A percentile compares a stretch with the other conserved stretches of the same genome.
These are phyloP conservation scores for Tremella fuciformis DNA, from an alignment of 768 basidiomycete species.

Conservation along the genomic window DNA sequence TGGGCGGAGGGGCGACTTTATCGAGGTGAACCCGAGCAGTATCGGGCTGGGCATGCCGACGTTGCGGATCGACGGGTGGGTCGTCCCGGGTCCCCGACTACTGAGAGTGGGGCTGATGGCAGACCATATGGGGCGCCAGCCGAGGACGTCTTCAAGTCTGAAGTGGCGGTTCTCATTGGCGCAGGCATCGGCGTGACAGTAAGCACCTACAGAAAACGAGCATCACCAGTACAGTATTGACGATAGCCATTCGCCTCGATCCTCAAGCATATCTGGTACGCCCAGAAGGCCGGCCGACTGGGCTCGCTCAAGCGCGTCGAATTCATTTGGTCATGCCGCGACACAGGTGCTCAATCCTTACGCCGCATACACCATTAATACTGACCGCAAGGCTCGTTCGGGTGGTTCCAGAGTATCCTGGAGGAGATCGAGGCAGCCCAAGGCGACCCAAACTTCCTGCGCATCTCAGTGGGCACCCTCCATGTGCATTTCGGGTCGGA, in stretches of 20 bases:
- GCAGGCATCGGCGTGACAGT: slow-evolving; percentile 90
- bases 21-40: slow-evolving; percentile 64
- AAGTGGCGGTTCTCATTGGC: slow-evolving; percentile 87
- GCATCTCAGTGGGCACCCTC: slow-evolving; percentile 57
- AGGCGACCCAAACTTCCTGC: slow-evolving; percentile 85
- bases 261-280: slow-evolving; percentile 93
- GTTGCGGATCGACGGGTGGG: slow-evolving; percentile 42
- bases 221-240: background rate
- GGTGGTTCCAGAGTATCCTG: slow-evolving; percentile 89
- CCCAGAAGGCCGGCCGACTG: slow-evolving; percentile 71
- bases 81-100: background rate
- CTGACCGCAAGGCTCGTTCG: slow-evolving; percentile 74
- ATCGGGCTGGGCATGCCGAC: slow-evolving; percentile 33
- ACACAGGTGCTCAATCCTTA: slow-evolving; percentile 23
- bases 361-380: background rate
- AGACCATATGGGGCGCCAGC: slow-evolving; percentile 92
- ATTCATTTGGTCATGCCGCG: slow-evolving; percentile 69
- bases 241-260: slow-evolving; percentile 78
- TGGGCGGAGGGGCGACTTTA: slow-evolving; percentile 66
- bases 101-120: background rate
- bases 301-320: slow-evolving; percentile 83
- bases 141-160: slow-evolving; percentile 79
- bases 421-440: slow-evolving; percentile 85
- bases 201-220: slow-evolving; percentile 7
- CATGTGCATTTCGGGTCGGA: background rate